phyloP scores from a whole-genome alignment of 2,329 filamentous ascomycete genomes.

The Nigrospora osmanthi region DNA sequence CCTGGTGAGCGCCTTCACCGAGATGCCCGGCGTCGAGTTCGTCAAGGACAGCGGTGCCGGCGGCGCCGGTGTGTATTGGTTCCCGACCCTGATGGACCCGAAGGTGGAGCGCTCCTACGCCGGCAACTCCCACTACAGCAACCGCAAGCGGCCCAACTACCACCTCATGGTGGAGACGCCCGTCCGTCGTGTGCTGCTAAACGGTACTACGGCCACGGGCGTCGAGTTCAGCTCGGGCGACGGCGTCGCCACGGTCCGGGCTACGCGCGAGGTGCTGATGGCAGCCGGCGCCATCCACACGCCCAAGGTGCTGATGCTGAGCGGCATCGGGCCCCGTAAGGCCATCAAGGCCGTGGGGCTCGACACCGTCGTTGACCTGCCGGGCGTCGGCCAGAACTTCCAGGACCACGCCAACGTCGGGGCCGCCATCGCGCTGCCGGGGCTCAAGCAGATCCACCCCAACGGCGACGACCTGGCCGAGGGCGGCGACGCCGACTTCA shows the following conservation, averaged over 20 bases:
- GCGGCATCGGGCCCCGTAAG: slow-evolving; percentile 10
- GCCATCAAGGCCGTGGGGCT: slow-evolving; percentile 35
- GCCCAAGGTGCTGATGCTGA: not conserved
- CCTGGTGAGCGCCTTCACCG: slow-evolving; percentile 24
- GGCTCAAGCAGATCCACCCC: slow-evolving; percentile 9
- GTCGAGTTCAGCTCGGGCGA: not conserved
- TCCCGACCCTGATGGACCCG: not conserved
- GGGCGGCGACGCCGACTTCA: slow-evolving; percentile 13
- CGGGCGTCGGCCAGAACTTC: slow-evolving; percentile 39
- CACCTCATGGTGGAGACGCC: not conserved
- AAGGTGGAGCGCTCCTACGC: not conserved
- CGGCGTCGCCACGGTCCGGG: not conserved
- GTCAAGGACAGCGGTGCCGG: not conserved
- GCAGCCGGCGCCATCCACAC: not conserved
- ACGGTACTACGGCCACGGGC: not conserved
- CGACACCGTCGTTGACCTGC: slow-evolving; percentile 29
- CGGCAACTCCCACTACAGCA: not conserved
- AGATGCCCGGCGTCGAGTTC: not conserved
- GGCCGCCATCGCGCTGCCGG: not conserved
- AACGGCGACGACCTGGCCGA: slow-evolving; percentile 17
- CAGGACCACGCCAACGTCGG: slow-evolving; percentile 32
- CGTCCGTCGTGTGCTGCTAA: not conserved
- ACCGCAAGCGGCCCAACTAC: not conserved
- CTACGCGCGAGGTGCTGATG: not conserved
- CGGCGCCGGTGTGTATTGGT: not conserved